Evolutionary conservation across 331 rosid species (phyloP).

Genomic region (Dryas integrifolia): DNA sequence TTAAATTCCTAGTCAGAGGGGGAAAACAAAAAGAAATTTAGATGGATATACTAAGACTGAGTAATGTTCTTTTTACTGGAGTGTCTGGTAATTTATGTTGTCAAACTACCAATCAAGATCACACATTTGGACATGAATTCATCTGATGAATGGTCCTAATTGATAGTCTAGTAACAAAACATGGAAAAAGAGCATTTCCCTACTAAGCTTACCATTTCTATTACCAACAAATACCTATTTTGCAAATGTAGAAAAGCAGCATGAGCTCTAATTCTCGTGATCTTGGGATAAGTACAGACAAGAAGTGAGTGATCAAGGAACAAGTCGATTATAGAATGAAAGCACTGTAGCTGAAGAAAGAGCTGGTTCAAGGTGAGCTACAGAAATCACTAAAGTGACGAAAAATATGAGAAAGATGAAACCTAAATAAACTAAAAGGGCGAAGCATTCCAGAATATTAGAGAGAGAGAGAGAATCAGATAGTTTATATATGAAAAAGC

Average conservation of each 20-base stretch:
- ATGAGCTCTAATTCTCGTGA: too few relatives aligned
- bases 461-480: constrained; percentile 1
- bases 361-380: neutral
- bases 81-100: neutral
- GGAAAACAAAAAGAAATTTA: neutral
- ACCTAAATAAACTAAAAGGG: neutral
- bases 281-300: neutral
- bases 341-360: neutral
- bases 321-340: neutral
- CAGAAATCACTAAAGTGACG: too few relatives aligned
- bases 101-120: neutral
- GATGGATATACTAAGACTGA: neutral
- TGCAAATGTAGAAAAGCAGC: too few relatives aligned
- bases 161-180: too few relatives aligned
- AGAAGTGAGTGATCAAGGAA: neutral
- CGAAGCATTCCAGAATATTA: neutral
- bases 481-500: neutral
- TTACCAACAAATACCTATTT: too few relatives aligned
- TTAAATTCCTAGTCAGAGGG: neutral
- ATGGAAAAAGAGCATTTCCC: too few relatives aligned
- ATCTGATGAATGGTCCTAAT: too few relatives aligned
- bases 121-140: too few relatives aligned
- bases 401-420: neutral
- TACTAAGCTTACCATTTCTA: too few relatives aligned
- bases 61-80: neutral